These are phyloP conservation scores for Trichophyton rubrum DNA, from an alignment of 2,329 filamentous ascomycete genomes.

Conservation along the genomic window DNA sequence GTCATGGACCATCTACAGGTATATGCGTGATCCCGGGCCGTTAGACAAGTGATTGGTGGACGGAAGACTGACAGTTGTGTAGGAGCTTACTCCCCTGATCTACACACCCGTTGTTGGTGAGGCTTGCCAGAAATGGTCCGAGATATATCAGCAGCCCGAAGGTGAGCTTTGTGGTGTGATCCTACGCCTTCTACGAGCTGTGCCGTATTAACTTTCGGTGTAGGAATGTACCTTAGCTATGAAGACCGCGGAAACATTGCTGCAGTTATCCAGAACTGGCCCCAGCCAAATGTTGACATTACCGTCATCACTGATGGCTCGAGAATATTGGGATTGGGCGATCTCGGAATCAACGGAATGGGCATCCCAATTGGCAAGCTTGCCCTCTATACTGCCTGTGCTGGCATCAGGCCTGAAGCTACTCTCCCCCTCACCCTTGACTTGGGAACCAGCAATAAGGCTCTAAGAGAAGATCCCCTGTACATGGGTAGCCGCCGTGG, in stretches of 20 bases:
- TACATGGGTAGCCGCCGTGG: conserved; percentile 83
- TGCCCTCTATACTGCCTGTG: conserved; percentile 85
- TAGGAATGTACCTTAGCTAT: conserved; percentile 81
- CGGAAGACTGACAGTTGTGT: conserved; percentile 1
- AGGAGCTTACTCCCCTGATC: conserved; percentile 39
- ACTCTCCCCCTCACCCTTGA: conserved; percentile 53
- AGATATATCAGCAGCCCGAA: conserved; percentile 89
- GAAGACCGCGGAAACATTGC: conserved; percentile 83
- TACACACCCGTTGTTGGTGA: conserved; percentile 59
- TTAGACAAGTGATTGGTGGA: not conserved
- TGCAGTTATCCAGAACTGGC: conserved; percentile 87
- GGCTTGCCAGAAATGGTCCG: conserved; percentile 91
- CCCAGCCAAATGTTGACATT: conserved; percentile 77
- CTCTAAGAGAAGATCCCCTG: conserved; percentile 61
- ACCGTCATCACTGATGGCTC: conserved; percentile 95
- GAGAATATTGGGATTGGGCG: conserved; percentile 78
- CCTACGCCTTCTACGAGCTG: not conserved
- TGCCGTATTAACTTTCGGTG: not conserved
- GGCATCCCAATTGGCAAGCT: conserved; percentile 97
- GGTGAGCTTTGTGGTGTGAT: conserved; percentile 34
- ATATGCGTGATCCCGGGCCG: conserved; percentile 7
- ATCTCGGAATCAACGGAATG: conserved; percentile 93
- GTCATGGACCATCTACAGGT: conserved; percentile 37
- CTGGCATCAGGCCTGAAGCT: conserved; percentile 72
- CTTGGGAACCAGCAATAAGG: conserved; percentile 51